Evolutionary conservation across 2,329 filamentous ascomycete species (phyloP), one percentile per base, ranked within the genome.

Genomic region (Ceratocystis harringtonii): DNA sequence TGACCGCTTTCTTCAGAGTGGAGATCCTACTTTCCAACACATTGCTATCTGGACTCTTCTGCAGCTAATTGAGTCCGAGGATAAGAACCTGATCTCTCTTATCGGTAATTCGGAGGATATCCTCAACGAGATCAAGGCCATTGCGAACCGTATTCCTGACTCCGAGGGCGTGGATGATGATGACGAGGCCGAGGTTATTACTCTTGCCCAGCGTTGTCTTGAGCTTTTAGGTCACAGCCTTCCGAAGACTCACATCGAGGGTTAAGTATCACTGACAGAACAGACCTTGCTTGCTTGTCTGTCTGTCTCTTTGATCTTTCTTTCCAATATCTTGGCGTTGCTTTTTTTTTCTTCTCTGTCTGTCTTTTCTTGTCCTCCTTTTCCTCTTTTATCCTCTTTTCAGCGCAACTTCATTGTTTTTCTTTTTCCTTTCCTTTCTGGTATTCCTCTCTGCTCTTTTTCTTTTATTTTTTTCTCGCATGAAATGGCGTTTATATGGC

Each of bases 11-110:
- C 81, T 99, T 19, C 89, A 89, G 57, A 96, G 91, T 69, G 92
- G 92, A 50, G 94, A 99, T 73, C 86, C 94, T 0, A 99, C 94
- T 0, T 99, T 99, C 80, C 94, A 99, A 76, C 94, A 99, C 74
- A 99, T 99, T 72, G 94, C 94, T 62, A 96, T 97, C 69, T 99
- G 94, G 94, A 99, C 94, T 1, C 78, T 99, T 61, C 82, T 99
- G 2, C 94, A 99, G 73, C 82, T 99, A 2, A 86, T 99, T 62
- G 94, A 99, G 76, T 96, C 92, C 0, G 92, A 95, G 74, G 92
- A 99, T 73, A 86, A 89, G 76, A 87, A 85, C 65, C 80, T 99
- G n/a, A 88, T 96, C 69, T 86, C 86, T 62, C 84, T 90, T 61
- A 96, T 99, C 70, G 86, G 89, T 71, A 89, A 92, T 72, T 92